Evolutionary conservation across 345 rosid genomes (phyloP).

Genomic region (Brassica incana): DNA sequence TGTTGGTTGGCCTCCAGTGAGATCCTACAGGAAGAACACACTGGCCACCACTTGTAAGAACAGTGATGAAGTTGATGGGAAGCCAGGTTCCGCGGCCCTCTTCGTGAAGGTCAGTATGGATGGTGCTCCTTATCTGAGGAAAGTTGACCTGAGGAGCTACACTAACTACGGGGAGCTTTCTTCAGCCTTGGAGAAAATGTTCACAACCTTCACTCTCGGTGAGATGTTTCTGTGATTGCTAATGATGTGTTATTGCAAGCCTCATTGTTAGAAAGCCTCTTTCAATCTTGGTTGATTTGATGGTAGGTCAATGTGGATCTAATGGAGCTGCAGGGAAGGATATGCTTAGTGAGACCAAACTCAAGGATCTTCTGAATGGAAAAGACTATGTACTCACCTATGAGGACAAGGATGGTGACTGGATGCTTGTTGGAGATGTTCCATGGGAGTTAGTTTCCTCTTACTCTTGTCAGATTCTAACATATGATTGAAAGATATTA

Average conservation of each 20-base stretch:
- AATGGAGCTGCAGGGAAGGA: slow-evolving; percentile 50
- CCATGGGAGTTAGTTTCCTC: slow-evolving; percentile 83
- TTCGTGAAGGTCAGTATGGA: slow-evolving; percentile 96
- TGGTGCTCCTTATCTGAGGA: slow-evolving; percentile 93
- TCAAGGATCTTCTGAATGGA: slow-evolving; percentile 80
- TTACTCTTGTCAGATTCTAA: too few species aligned
- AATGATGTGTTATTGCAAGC: slow-evolving; percentile 2
- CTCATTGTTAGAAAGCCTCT: not conserved
- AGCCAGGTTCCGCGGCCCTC: slow-evolving; percentile 62
- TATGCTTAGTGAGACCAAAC: slow-evolving; percentile 63
- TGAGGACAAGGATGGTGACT: slow-evolving; percentile 90
- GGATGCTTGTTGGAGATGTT: slow-evolving; percentile 98
- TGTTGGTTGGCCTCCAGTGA: slow-evolving; percentile 46
- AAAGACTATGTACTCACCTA: slow-evolving; percentile 89
- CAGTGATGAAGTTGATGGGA: slow-evolving; percentile 87
- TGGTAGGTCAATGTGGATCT: slow-evolving; percentile 72
- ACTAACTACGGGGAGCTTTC: slow-evolving; percentile 69
- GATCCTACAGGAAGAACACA: slow-evolving; percentile 48
- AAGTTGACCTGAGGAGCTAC: slow-evolving; percentile 79
- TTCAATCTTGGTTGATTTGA: too few species aligned
- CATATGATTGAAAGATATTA: not conserved
- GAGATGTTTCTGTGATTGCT: slow-evolving; percentile 34
- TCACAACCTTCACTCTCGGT: slow-evolving; percentile 91
- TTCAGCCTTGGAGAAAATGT: slow-evolving; percentile 89
- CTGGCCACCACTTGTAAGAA: slow-evolving; percentile 70